Evolutionary conservation across 768 basidiomycete species (phyloP), one percentile per base, ranked within the genome.

Genomic region (Xerocomellus amylosporus): DNA sequence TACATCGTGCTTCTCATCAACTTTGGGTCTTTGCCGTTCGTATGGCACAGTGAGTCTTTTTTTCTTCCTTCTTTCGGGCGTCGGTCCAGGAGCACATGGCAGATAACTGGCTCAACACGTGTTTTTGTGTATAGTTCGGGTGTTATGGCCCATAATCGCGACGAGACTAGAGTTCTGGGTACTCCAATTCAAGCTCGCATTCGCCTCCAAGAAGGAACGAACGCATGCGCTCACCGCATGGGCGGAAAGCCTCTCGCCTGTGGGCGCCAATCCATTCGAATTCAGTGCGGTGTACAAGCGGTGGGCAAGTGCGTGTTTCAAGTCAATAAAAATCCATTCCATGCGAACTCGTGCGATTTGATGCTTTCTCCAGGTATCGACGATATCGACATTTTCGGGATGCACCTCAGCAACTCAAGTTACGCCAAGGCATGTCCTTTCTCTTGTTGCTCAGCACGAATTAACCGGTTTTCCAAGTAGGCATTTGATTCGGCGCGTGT

Each of bases 351-450:
- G 22, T 37, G 36, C 4, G 14, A 38, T 36, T 8, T n/a, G 1
- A 28, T n/a, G 13, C 19, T 47, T 33, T 41, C 14, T 46, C n/a
- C 50, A 87, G 87, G 77, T 52, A 60, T 84, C 8, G 88, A 91
- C 58, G 90, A 91, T 41, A 78, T 79, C 40, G 90, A 93, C 48
- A 20, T 58, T 46, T 69, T 68, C 85, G 84, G 62, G 83, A 88
- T 64, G 66, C 90, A 93, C 63, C 75, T 92, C 54, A 90, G 87
- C 66, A 93, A 93, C 64, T 90, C 89, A 0, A 85, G 82, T 49
- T 93, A 92, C 58, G 80, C 87, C 5, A 90, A 89, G 76, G 86
- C 81, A 53, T 15, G 73, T 61, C 19, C 15, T 40, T 19, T 26
- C 15, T 26, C 17, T 19, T 12, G 6, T 31, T 10, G 0, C 17